Evolutionary conservation across 2,329 filamentous ascomycete species (phyloP).

Genomic region (Dactylellina leptospora): DNA sequence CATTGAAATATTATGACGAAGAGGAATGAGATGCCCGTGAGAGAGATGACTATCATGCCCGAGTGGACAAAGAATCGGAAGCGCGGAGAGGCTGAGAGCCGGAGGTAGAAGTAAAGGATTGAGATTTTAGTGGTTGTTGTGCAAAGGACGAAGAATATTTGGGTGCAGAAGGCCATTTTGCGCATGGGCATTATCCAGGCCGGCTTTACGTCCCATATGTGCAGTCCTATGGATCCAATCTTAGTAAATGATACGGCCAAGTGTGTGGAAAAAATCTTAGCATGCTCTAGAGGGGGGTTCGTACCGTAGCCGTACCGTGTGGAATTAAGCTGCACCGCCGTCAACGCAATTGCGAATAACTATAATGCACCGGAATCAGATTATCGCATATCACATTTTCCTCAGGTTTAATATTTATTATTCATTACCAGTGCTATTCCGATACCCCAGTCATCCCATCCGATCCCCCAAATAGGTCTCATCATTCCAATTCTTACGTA

Average conservation of each 20-base stretch:
- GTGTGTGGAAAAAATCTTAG: too few relatives aligned
- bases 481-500: constrained; percentile 48
- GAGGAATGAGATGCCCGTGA: constrained; percentile 35
- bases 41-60: constrained; percentile 25
- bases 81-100: constrained; percentile 30
- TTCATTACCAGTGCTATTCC: constrained; percentile 26
- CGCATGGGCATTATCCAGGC: constrained; percentile 51
- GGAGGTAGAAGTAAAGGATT: constrained; percentile 51
- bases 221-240: constrained; percentile 17
- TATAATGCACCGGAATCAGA: constrained; percentile 3
- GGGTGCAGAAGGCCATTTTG: constrained; percentile 45
- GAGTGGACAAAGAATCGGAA: constrained; percentile 35
- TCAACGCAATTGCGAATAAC: constrained; percentile 41
- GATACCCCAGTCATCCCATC: constrained; percentile 44
- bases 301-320: constrained; percentile 49
- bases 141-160: constrained; percentile 50
- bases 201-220: constrained; percentile 49
- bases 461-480: constrained; percentile 37
- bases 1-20: constrained; percentile 48
- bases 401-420: not conserved
- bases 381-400: not conserved
- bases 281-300: not conserved
- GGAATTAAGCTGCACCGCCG: constrained; percentile 35
- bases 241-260: too few relatives aligned
- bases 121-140: constrained; percentile 46